phyloP scores from a whole-genome alignment of 2,329 filamentous ascomycete species.

The Pseudocercospora pini-densiflorae region DNA sequence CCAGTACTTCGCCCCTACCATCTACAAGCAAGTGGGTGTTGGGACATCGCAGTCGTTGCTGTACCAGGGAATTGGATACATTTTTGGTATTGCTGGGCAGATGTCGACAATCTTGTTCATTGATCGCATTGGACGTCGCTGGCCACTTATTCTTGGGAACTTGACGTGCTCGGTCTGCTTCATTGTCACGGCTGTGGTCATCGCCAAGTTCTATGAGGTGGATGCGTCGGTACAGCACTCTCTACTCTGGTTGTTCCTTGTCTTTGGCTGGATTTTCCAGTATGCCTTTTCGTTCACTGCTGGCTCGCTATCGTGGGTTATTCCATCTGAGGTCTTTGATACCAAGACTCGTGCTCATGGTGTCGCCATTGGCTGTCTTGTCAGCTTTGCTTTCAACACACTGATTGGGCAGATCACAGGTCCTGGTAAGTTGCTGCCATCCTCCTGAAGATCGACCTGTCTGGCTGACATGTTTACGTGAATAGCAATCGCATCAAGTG shows the following conservation, averaged over 20 bases:
- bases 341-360: conserved; percentile 33
- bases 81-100: conserved; percentile 31
- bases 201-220: conserved; percentile 26
- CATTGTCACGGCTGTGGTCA: conserved; percentile 32
- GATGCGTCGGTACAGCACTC: conserved; percentile 15
- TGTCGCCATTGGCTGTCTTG: conserved; percentile 32
- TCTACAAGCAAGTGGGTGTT: conserved; percentile 34
- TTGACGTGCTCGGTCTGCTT: conserved; percentile 29
- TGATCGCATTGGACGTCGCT: conserved; percentile 31
- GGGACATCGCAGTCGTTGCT: conserved; percentile 26
- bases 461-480: too few species aligned
- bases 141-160: conserved; percentile 31
- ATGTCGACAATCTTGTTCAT: conserved; percentile 30
- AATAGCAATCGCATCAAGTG: conserved; percentile 27
- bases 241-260: conserved; percentile 36
- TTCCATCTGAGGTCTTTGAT: conserved; percentile 38
- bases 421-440: conserved; percentile 7
- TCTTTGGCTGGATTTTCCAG: conserved; percentile 36
- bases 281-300: conserved; percentile 31
- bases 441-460: too few species aligned
- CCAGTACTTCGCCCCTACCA: conserved; percentile 37
- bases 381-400: conserved; percentile 39
- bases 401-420: conserved; percentile 39
- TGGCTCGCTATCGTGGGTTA: conserved; percentile 35
- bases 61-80: conserved; percentile 30